Conservation (phyloP, 345 rosid species). For the Camelina sativa region DNA sequence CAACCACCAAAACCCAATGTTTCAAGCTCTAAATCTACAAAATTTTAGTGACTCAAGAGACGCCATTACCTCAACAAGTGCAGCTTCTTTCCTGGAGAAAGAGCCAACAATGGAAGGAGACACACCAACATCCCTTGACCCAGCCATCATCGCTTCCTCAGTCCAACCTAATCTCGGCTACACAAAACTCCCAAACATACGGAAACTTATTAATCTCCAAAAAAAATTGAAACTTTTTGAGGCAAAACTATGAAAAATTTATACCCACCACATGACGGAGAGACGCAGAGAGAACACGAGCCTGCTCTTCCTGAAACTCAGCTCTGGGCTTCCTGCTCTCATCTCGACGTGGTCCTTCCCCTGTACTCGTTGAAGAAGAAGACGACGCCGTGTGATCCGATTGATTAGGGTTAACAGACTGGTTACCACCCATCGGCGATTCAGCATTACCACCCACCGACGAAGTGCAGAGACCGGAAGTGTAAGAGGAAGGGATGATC, state of each 20-base stretch:
- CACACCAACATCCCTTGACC: slow-evolving; percentile 82
- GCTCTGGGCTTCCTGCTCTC: slow-evolving; percentile 55
- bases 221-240: slow-evolving; percentile 4
- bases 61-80: slow-evolving; percentile 75
- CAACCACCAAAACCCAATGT: slow-evolving; percentile 3
- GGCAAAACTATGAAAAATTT: not conserved
- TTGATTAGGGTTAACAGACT: slow-evolving; percentile 35
- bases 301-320: slow-evolving; percentile 76
- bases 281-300: slow-evolving; percentile 77
- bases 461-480: slow-evolving; percentile 51
- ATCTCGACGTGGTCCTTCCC: slow-evolving; percentile 48
- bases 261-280: slow-evolving; percentile 77
- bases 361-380: slow-evolving; percentile 49
- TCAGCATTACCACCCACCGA: slow-evolving; percentile 36
- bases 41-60: not conserved
- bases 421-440: slow-evolving; percentile 35
- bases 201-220: slow-evolving; percentile 8
- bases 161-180: slow-evolving; percentile 82
- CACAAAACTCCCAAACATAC: slow-evolving; percentile 19
- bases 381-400: slow-evolving; percentile 48
- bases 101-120: slow-evolving; percentile 93
- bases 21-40: not conserved
- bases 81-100: slow-evolving; percentile 86
- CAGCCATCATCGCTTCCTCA: slow-evolving; percentile 89
- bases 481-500: slow-evolving; percentile 35